Evolutionary conservation across 164 flowering plant species (phyloP), one percentile per base, ranked within the genome.

Genomic region (Akebia trifoliata): DNA sequence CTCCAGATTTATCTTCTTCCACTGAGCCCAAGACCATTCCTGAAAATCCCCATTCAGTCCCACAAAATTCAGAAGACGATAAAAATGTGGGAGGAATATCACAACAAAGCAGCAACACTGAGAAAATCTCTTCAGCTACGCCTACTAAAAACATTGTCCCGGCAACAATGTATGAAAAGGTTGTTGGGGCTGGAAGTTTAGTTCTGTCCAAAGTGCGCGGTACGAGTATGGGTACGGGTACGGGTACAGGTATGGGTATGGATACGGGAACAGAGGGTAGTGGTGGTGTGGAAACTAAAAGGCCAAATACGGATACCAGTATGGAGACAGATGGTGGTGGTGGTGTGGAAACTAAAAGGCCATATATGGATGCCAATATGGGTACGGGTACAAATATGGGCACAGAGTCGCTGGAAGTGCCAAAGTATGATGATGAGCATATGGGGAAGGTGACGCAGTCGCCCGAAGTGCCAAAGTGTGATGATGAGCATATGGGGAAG

Each of bases 391-490:
- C 51, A 10, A 30, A 29, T 4, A 50, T 63, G 54, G 49, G 43
- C 25, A 6, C 35, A 34, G 53, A n/a, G n/a, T n/a, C n/a, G n/a
- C n/a, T n/a, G n/a, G n/a, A n/a, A n/a, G n/a, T n/a, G n/a, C n/a
- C n/a, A n/a, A 72, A 72, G 50, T 68, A 35, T 1, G 49, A 44
- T 2, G 50, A 57, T 5, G 44, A 47, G 11, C 54, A 69, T 0
- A 32, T 15, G 61, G 82, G 64, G 30, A 74, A 52, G 43, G 83
- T 72, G 64, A 74, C 69, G 0, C 78, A 80, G 51, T 78, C 84
- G 4, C 69, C 72, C 29, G 75, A 77, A n/a, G n/a, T 49, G n/a
- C n/a, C n/a, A n/a, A 56, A 2, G 0, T n/a, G 6, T 3, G 40
- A 10, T 9, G 44, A 35, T 0, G 55, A 31, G 1, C 55, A 25